Evolutionary conservation across 2,329 filamentous ascomycete genomes (phyloP), one percentile per base, ranked within the genome.

Genomic region (Cladophialophora exuberans): DNA sequence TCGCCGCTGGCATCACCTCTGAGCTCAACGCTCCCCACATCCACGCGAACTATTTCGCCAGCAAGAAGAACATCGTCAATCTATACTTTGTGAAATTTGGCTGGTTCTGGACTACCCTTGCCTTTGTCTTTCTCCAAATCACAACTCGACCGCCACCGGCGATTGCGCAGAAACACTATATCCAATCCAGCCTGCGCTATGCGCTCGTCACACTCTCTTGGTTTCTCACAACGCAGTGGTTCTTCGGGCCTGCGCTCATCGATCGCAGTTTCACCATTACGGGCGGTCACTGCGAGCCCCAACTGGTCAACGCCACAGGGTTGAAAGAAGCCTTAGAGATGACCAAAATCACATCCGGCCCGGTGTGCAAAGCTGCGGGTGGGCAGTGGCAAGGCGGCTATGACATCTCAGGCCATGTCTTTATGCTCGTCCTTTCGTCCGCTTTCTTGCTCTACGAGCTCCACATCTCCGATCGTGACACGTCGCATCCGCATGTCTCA

Each of bases 341-440:
- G 57, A 75, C 91, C 38, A 93, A 88, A 1, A 85, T 87, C 1
- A 84, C 47, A 4, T 63, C 61, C 9, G 52, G 55, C 11, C 20
- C 87, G 3, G 88, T 90, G 38, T 99, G 94, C 69, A 94, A 90
- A 74, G 79, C 86, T 3, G 83, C 85, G 0, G 93, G 93, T 5
- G 93, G 94, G 0, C 76, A 79, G 51, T 99, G 94, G 94, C 83
- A 79, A 54, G 94, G 94, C n/a, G 94, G 94, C 0, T 91, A 97
- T 72, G 94, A 99, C 72, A 93, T 99, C 64, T 94, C 88, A 58
- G 94, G 94, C 0, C 94, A 97, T 72, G 90, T 97, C 3, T 97
- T 99, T 67, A 75, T 99, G 75, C 80, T 99, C 44, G 90, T 95
- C 5, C 76, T 97, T 36, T 89, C 90, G 3, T 93, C 87, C 54